phyloP scores from a whole-genome alignment of 768 basidiomycete genomes.

The Leccinum fibrillosum region DNA sequence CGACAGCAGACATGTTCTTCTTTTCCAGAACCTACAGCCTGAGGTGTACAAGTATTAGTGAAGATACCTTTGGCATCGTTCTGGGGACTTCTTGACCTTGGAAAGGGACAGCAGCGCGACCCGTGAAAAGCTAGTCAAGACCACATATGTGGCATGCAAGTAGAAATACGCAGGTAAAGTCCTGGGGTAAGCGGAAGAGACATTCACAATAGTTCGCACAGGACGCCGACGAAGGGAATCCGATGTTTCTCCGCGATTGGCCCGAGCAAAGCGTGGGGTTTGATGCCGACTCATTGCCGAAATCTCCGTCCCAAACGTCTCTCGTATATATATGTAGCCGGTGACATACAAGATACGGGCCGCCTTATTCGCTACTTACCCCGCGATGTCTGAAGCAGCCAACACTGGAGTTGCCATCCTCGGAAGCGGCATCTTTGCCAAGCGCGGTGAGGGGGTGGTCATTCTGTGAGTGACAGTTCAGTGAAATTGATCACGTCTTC shows the following conservation, averaged over 20 bases:
- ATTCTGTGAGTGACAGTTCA: neutral
- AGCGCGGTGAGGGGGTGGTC: conserved; percentile 50
- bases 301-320: neutral
- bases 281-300: too few species aligned
- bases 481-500: neutral
- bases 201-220: too few species aligned
- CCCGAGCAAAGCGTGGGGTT: neutral
- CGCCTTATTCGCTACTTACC: neutral
- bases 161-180: neutral
- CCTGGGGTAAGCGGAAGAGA: too few species aligned
- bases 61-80: too few species aligned
- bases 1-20: too few species aligned
- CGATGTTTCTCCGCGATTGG: neutral
- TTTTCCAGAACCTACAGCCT: too few species aligned
- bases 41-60: too few species aligned
- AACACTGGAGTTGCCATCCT: conserved; percentile 67
- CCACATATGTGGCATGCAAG: too few species aligned
- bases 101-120: too few species aligned
- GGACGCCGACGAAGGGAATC: neutral
- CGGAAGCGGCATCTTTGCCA: conserved; percentile 78
- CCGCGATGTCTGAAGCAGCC: conserved; percentile 36
- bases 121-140: too few species aligned
- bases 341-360: neutral
- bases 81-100: too few species aligned
- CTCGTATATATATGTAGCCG: neutral